Base-by-base conservation (phyloP, 83 land plant genomes). In the Diphasiastrum complanatum region DNA sequence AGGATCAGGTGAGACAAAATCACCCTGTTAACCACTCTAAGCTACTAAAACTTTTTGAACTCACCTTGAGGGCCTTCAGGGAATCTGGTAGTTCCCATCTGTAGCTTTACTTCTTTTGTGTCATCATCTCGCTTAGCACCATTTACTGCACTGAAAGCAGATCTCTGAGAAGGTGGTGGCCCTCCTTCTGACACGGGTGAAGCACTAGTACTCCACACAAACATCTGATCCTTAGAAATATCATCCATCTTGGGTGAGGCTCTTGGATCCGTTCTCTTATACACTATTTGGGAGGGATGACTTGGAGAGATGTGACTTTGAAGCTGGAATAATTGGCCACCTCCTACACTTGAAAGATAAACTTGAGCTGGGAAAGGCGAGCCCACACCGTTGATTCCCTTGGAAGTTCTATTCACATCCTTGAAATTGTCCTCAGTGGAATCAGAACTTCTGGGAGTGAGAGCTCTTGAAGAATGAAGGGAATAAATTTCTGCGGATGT, bases 151-250 rank as follows among this genome's bases (percentile, higher is more conserved):
- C 45, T 31, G 23, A 69, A 46, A 25, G 63, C 57, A 26, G 61
- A 57, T 27, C 63, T 40, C 11, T 40, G 70, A 0, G 50, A 63
- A 33, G 55, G 66, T 27, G 24, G 77, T 14, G 51, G 52, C 33
- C 67, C 64, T 12, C 36, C 78, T 51, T 77, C 81, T 0, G 81
- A 79, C 0, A 63, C 78, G 0, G 86, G 86, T 22, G 84, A 83
- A 1, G 84, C 78, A 30, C 76, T 80, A 5, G 86, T 75, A 60
- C 86, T 83, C 86, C 86, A 83, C 22, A 83, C 86, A 51, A 77
- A 83, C 86, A 83, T 83, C 40, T 83, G 81, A 38, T 77, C 71
- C 47, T 83, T 83, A 71, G 76, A 77, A 5, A 75, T 78, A 2
- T 79, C 75, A 1, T 66, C 74, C 19, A n/a, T 67, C 0, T 33